phyloP scores from a whole-genome alignment of 1,139 yeast genomes.

The Magnusiomyces tetraspermus region DNA sequence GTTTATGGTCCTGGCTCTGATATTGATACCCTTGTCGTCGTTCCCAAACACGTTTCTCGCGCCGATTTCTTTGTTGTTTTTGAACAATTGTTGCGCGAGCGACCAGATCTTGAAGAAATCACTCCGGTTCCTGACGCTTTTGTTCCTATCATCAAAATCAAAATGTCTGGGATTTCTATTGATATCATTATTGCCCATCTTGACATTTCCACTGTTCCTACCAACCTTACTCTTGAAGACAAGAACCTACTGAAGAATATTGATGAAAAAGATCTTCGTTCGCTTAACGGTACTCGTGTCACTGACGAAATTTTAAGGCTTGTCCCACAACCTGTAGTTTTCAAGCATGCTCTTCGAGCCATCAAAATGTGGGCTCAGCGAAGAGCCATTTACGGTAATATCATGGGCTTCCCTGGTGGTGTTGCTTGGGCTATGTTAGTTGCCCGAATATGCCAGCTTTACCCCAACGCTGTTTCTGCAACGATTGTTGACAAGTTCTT shows the following conservation, averaged over 20 bases:
- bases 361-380: conserved; percentile 95
- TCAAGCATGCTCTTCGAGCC: conserved; percentile 85
- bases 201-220: conserved; percentile 74
- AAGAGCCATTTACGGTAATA: conserved; percentile 86
- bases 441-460: conserved; percentile 90
- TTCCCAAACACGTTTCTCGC: conserved; percentile 89
- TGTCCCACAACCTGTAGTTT: conserved; percentile 89
- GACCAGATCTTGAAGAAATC: conserved; percentile 81
- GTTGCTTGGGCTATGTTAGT: conserved; percentile 99
- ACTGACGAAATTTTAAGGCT: conserved; percentile 84
- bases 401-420: conserved; percentile 98
- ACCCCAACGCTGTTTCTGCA: conserved; percentile 93
- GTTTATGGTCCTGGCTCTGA: conserved; percentile 98
- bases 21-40: conserved; percentile 91
- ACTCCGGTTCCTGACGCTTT: conserved; percentile 93
- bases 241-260: conserved; percentile 74
- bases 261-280: conserved; percentile 82
- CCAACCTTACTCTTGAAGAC: conserved; percentile 64
- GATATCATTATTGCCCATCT: conserved; percentile 80
- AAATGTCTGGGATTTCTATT: conserved; percentile 79
- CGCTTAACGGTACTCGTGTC: conserved; percentile 92
- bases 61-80: conserved; percentile 82
- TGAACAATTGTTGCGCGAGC: conserved; percentile 50
- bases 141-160: conserved; percentile 88
- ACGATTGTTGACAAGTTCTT: conserved; percentile 86